Conservation (phyloP, 345 rosid species). For the Turritis glabra region DNA sequence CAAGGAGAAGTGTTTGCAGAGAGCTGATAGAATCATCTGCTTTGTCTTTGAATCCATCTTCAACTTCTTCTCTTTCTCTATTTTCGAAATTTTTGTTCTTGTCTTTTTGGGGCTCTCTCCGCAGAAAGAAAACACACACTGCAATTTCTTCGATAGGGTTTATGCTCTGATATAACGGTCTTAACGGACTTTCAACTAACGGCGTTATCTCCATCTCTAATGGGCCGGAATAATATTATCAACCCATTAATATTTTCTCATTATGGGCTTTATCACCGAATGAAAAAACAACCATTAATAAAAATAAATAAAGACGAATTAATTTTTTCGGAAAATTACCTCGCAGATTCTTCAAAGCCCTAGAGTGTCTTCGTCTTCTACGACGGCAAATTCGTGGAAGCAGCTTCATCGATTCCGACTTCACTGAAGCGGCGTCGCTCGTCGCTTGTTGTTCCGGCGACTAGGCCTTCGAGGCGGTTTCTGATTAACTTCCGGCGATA, state of each 20-base stretch:
- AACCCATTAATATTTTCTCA: neutral
- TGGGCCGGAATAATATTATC: neutral
- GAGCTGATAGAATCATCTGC: slow-evolving; percentile 51
- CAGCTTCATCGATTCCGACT: neutral
- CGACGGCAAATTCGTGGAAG: slow-evolving; percentile 12
- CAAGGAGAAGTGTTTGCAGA: slow-evolving; percentile 57
- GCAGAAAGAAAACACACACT: neutral
- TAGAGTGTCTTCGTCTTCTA: slow-evolving; percentile 15
- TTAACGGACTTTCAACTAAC: slow-evolving; percentile 26
- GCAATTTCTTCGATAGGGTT: slow-evolving; percentile 37
- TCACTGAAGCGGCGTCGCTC: neutral
- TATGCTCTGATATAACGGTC: slow-evolving; percentile 12
- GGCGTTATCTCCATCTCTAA: slow-evolving; percentile 27
- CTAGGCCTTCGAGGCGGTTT: neutral
- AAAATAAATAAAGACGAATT: neutral
- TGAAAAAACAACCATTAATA: neutral
- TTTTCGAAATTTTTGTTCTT: neutral
- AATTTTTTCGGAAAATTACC: too few species aligned
- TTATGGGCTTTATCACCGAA: slow-evolving; percentile 8
- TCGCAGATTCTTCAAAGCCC: slow-evolving; percentile 19
- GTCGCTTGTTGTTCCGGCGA: neutral
- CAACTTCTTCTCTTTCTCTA: slow-evolving; percentile 20
- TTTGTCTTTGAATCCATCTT: slow-evolving; percentile 39
- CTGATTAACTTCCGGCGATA: neutral
- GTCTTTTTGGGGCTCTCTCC: neutral